A percentile compares a stretch with the other conserved stretches of the same genome.
phyloP scores from a whole-genome alignment of 352 stramenopile species.

The Thalassiosira livingstoniorum region DNA sequence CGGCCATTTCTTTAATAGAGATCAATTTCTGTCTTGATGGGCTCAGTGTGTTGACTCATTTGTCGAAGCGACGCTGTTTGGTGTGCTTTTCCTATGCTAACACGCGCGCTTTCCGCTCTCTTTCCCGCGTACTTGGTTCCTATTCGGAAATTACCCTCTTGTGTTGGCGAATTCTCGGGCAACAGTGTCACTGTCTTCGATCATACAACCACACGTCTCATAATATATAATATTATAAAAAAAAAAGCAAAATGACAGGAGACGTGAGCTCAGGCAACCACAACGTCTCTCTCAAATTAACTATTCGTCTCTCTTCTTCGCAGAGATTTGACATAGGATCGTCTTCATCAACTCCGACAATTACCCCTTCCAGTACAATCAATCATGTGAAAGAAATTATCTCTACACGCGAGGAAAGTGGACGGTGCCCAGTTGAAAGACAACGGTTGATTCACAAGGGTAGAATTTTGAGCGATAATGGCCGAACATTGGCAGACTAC shows the following conservation, averaged over 20 bases:
- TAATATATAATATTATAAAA: constrained; percentile 2
- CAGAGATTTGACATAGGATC: constrained; percentile 50
- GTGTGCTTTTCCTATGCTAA: too few relatives aligned
- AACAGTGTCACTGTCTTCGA: too few relatives aligned
- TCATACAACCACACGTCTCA: too few relatives aligned
- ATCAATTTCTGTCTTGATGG: too few relatives aligned
- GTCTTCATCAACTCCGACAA: constrained; percentile 12
- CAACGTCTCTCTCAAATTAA: constrained; percentile 51
- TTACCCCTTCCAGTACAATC: constrained; percentile 61
- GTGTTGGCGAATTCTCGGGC: too few relatives aligned
- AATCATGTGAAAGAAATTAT: constrained; percentile 63
- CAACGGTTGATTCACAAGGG: constrained; percentile 82
- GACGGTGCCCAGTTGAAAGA: constrained; percentile 42
- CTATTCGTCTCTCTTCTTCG: constrained; percentile 57
- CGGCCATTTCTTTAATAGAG: too few relatives aligned
- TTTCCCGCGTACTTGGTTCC: too few relatives aligned
- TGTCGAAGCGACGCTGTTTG: too few relatives aligned
- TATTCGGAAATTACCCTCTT: too few relatives aligned
- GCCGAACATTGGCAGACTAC: constrained; percentile 69
- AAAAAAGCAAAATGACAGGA: constrained; percentile 42
- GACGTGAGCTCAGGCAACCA: constrained; percentile 33
- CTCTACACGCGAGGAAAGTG: constrained; percentile 48
- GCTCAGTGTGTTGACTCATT: too few relatives aligned
- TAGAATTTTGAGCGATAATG: constrained; percentile 77
- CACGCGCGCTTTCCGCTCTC: too few relatives aligned